Evolutionary conservation across 140 eudicot species (phyloP), one percentile per base, ranked within the genome.

Genomic region (Bidens hawaiensis): DNA sequence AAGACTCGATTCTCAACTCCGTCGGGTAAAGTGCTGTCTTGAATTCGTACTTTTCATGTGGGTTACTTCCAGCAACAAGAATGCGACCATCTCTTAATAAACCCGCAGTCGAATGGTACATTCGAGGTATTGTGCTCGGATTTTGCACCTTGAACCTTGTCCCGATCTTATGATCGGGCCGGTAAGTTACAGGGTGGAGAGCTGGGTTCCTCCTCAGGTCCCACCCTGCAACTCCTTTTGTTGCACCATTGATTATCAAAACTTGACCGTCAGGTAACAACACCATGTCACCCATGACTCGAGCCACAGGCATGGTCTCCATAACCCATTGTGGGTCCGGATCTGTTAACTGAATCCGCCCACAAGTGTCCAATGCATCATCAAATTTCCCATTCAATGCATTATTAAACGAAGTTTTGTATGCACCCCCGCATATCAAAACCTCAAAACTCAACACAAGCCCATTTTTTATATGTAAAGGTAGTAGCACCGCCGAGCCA

Each of bases 201-300:
- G 71, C 86, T 1, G 95, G 89, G 62, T 73, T 61, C 49, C 86
- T 55, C 15, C 84, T 84, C 7, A 47, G 19, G 6, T 84, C 82
- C 82, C 85, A 87, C n/a, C 89, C 94, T 0, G 84, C 94, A 1
- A 76, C 72, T 0, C 95, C 95, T 10, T 65, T 25, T 0, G 73
- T 59, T 4, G 62, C 93, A 1, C 95, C 95, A 13, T 87, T 87
- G 8, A 87, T 81, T 17, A 87, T 73, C 67, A 83, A 31, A 55
- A 87, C 84, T 1, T 81, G 50, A 5, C 84, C 94, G 1, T 76
- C 79, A 0, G 94, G 94, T 0, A 87, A 71, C 30, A 84, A 36
- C 24, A 81, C 28, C 95, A 87, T 87, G 67, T 87, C 95, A 24
- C 94, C 84, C 95, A 87, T 87, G 68, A 79, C 84, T 31, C 95